Base-by-base conservation (phyloP, 139 green algal genomes). In the Micractinium conductrix region DNA sequence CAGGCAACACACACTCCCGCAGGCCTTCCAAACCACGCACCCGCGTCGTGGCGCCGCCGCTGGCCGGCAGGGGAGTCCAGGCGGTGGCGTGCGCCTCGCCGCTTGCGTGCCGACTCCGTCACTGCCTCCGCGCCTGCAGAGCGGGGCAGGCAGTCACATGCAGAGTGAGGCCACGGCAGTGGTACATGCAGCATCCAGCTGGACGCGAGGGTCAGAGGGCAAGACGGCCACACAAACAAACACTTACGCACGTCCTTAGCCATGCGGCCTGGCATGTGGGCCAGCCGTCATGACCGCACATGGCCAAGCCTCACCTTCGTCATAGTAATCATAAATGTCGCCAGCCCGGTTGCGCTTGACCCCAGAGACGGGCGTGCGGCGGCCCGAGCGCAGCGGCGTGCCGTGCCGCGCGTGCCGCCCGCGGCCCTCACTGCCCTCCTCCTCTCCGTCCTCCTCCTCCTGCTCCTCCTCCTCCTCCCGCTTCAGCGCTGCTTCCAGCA, bases 261-360 rank as follows among this genome's bases (percentile, higher is more conserved):
- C n/a, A n/a, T n/a, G n/a, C n/a, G n/a, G n/a, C n/a, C n/a, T n/a
- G n/a, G n/a, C n/a, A n/a, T n/a, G n/a, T n/a, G n/a, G n/a, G n/a
- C n/a, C n/a, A n/a, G n/a, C n/a, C n/a, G n/a, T n/a, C n/a, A n/a
- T n/a, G n/a, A n/a, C n/a, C n/a, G n/a, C n/a, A n/a, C n/a, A n/a
- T n/a, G n/a, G n/a, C n/a, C n/a, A n/a, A n/a, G n/a, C n/a, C n/a
- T n/a, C n/a, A n/a, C n/a, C 84, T 33, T 79, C 75, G 21, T 83
- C 85, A 30, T 89, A 89, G 40, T 84, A 86, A 26, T 81, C 84
- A 67, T 86, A 89, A 24, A 89, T 78, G 14, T 82, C 75, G 22
- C 14, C 81, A 16, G 37, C 35, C 38, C 81, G 70, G 16, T 26
- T n/a, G 4, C 81, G 81, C 58, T 86, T 86, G 40, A 22, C 72